Conservation (phyloP, 2,329 filamentous ascomycete genomes). For the Fusarium tricinctum region DNA sequence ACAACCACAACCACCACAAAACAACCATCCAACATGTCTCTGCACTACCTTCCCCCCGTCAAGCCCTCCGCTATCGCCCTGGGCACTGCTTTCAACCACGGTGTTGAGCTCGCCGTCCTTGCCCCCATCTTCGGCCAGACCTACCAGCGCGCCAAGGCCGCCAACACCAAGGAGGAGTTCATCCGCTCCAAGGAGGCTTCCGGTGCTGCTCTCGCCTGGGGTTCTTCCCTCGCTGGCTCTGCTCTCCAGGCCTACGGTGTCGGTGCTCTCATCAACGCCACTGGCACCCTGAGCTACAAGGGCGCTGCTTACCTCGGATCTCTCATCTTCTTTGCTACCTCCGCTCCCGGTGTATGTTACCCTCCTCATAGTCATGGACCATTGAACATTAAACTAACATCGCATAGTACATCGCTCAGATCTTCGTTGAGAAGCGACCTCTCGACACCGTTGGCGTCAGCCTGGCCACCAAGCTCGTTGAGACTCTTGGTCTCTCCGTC, state of each 20-base stretch:
- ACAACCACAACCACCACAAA: slow-evolving; percentile 30
- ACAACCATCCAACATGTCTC: slow-evolving; percentile 63
- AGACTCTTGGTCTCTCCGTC: slow-evolving; percentile 91
- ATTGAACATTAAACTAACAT: slow-evolving; percentile 12
- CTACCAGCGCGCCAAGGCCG: slow-evolving; percentile 90
- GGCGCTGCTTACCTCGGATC: slow-evolving; percentile 93
- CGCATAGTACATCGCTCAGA: slow-evolving; percentile 82
- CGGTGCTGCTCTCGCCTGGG: slow-evolving; percentile 88
- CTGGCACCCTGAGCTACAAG: slow-evolving; percentile 95
- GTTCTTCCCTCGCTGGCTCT: slow-evolving; percentile 89
- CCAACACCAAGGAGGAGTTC: slow-evolving; percentile 98
- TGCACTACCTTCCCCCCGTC: slow-evolving; percentile 78
- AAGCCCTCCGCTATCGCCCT: slow-evolving; percentile 98
- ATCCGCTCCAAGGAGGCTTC: slow-evolving; percentile 92
- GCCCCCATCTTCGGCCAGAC: slow-evolving; percentile 92
- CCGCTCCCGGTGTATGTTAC: slow-evolving; percentile 81
- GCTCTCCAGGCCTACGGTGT: slow-evolving; percentile 91
- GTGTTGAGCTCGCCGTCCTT: slow-evolving; percentile 87
- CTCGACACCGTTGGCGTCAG: slow-evolving; percentile 91
- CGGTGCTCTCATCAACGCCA: slow-evolving; percentile 92
- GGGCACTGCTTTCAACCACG: slow-evolving; percentile 96
- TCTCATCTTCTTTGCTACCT: slow-evolving; percentile 91
- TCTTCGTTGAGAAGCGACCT: slow-evolving; percentile 92
- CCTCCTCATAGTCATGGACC: not conserved
- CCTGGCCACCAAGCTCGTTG: slow-evolving; percentile 85